Conservation (phyloP, 257 asterid species). For the Fraxinus americana region DNA sequence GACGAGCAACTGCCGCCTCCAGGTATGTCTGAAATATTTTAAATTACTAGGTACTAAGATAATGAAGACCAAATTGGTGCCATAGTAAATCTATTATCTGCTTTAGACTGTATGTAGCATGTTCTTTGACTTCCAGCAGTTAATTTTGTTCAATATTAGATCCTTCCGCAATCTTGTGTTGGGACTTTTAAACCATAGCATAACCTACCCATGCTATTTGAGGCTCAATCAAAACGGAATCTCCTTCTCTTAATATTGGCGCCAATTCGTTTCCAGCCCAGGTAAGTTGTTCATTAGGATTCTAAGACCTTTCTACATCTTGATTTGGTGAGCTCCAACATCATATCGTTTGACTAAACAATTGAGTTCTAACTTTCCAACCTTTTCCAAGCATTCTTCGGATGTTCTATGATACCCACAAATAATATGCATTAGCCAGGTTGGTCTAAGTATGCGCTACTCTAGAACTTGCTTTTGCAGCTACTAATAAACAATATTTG, state of each 20-base stretch:
- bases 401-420: slow-evolving; percentile 85
- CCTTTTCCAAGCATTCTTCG: slow-evolving; percentile 95
- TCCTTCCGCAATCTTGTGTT: slow-evolving; percentile 89
- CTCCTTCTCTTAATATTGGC: slow-evolving; percentile 89
- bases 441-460: slow-evolving; percentile 58
- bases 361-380: slow-evolving; percentile 92
- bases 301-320: slow-evolving; percentile 96
- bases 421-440: slow-evolving; percentile 83
- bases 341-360: slow-evolving; percentile 93
- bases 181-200: slow-evolving; percentile 90
- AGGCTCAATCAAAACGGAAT: slow-evolving; percentile 67
- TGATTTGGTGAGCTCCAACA: slow-evolving; percentile 84
- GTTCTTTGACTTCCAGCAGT: slow-evolving; percentile 74
- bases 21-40: slow-evolving; percentile 73
- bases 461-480: slow-evolving; percentile 74
- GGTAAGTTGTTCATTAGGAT: slow-evolving; percentile 85
- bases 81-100: slow-evolving; percentile 94
- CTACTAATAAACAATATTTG: slow-evolving; percentile 90
- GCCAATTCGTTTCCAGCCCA: slow-evolving; percentile 99
- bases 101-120: slow-evolving; percentile 81
- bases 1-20: slow-evolving; percentile 85
- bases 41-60: slow-evolving; percentile 81
- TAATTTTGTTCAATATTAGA: slow-evolving; percentile 77
- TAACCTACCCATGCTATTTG: slow-evolving; percentile 95
- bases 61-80: slow-evolving; percentile 97